Evolutionary conservation across 2,329 filamentous ascomycete genomes (phyloP).

Genomic region (Scleromitrula shiraiana): DNA sequence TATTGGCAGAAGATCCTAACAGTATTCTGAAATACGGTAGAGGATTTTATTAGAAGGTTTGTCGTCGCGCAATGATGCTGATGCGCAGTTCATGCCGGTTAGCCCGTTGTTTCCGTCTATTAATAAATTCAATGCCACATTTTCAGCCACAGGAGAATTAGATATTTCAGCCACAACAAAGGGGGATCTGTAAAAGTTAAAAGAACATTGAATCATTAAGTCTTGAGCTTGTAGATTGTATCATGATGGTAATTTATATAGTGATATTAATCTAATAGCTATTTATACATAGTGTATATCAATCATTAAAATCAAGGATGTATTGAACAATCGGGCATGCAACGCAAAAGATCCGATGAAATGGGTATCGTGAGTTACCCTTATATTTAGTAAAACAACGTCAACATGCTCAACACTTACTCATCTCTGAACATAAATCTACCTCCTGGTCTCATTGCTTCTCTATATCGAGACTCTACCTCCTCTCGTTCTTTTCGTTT

Average conservation of each 20-base stretch:
- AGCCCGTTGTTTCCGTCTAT: slow-evolving; percentile 2
- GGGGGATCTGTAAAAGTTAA: no score
- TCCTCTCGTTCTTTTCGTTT: slow-evolving; percentile 53
- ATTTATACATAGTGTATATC: no score
- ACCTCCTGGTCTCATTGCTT: slow-evolving; percentile 71
- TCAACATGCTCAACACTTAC: slow-evolving; percentile 13
- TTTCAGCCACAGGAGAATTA: slow-evolving; percentile 16
- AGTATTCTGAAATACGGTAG: background rate
- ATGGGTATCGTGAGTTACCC: background rate
- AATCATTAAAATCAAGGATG: no score
- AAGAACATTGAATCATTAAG: no score
- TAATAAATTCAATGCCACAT: slow-evolving; percentile 9
- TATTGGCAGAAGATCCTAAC: background rate
- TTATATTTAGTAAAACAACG: no score
- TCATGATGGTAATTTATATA: no score
- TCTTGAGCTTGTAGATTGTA: no score
- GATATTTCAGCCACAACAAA: no score
- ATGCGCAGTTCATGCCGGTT: background rate
- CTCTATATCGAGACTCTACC: slow-evolving; percentile 66
- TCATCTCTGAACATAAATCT: slow-evolving; percentile 80
- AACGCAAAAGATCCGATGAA: no score
- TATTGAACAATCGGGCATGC: no score
- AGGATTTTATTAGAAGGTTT: no score
- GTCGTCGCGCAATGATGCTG: slow-evolving; percentile 17
- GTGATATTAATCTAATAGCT: no score